A percentile compares a stretch with the other conserved stretches of the same genome.
Conservation (phyloP, 2,329 filamentous ascomycete genomes). For the Cladosporium sp. region DNA sequence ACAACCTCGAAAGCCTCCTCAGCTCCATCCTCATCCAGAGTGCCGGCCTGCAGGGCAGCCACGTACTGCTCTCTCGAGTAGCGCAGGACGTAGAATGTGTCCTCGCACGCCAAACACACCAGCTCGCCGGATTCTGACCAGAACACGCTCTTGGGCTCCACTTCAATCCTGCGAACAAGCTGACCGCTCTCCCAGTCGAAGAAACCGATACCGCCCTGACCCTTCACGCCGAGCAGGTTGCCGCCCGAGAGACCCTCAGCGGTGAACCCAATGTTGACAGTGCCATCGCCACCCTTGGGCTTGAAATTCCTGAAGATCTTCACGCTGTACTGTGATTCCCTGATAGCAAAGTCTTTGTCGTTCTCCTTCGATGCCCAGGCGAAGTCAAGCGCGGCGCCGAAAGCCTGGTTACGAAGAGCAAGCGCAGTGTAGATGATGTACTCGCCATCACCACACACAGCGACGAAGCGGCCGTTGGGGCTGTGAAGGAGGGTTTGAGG, state of each 20-base stretch:
- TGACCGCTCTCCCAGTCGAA: conserved; percentile 93
- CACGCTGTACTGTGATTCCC: conserved; percentile 87
- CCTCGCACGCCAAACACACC: conserved; percentile 86
- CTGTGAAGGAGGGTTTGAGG: conserved; percentile 91
- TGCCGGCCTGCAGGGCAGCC: conserved; percentile 72
- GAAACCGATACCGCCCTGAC: conserved; percentile 88
- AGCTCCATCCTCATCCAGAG: conserved; percentile 84
- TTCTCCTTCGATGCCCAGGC: conserved; percentile 96
- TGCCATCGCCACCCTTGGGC: conserved; percentile 69
- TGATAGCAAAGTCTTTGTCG: conserved; percentile 96
- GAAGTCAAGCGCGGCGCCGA: conserved; percentile 91
- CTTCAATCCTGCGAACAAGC: conserved; percentile 86
- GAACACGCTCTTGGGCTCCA: conserved; percentile 67
- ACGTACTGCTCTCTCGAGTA: conserved; percentile 87
- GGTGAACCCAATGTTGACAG: conserved; percentile 85
- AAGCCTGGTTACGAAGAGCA: conserved; percentile 95
- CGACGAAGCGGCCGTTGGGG: conserved; percentile 87
- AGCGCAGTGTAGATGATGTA: conserved; percentile 98
- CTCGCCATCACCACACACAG: conserved; percentile 90
- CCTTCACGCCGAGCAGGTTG: conserved; percentile 86
- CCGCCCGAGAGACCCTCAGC: conserved; percentile 87
- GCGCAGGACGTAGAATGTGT: conserved; percentile 88
- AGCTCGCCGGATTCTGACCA: conserved; percentile 97
- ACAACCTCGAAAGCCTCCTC: conserved; percentile 95
- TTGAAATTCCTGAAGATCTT: conserved; percentile 98